Percentiles rank a stretch among this genome's conserved stretches.
These are phyloP conservation scores for Amniculicola lignicola DNA, from an alignment of 495 filamentous ascomycete genomes.

Conservation along the genomic window DNA sequence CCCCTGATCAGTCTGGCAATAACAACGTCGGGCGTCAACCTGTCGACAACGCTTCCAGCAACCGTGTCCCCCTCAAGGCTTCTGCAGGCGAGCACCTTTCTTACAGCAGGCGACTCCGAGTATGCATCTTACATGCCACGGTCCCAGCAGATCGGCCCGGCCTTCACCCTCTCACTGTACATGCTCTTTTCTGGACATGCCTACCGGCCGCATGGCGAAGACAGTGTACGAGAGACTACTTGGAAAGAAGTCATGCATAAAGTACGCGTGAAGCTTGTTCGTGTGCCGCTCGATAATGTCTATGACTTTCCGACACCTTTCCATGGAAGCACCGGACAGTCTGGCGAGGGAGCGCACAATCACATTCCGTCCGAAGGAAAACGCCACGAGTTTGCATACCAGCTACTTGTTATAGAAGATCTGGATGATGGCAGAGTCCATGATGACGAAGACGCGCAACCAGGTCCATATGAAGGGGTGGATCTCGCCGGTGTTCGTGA, in stretches of 20 bases:
- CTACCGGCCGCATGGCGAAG: constrained; percentile 56
- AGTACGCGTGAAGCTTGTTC: constrained; percentile 73
- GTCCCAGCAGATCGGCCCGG: constrained; percentile 81
- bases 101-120: constrained; percentile 83
- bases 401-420: constrained; percentile 86
- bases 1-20: constrained; percentile 93
- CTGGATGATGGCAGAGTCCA: constrained; percentile 88
- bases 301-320: constrained; percentile 40
- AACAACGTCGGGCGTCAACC: constrained; percentile 84
- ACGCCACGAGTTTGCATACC: constrained; percentile 78
- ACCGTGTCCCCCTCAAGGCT: constrained; percentile 88
- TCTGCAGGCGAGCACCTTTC: constrained; percentile 88
- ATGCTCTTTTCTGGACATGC: constrained; percentile 91
- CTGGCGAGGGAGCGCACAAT: not conserved
- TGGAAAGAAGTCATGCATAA: constrained; percentile 99
- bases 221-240: constrained; percentile 68
- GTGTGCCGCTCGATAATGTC: constrained; percentile 47
- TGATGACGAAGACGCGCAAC: constrained; percentile 64
- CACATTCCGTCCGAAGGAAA: constrained; percentile 51
- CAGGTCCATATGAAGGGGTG: constrained; percentile 68
- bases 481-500: constrained; percentile 74
- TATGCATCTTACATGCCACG: constrained; percentile 62
- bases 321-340: not conserved
- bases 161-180: constrained; percentile 86
- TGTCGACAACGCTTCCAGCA: constrained; percentile 72